These are phyloP conservation scores for Diplodia sapinea DNA, from an alignment of 2,329 filamentous ascomycete genomes.

Conservation along the genomic window DNA sequence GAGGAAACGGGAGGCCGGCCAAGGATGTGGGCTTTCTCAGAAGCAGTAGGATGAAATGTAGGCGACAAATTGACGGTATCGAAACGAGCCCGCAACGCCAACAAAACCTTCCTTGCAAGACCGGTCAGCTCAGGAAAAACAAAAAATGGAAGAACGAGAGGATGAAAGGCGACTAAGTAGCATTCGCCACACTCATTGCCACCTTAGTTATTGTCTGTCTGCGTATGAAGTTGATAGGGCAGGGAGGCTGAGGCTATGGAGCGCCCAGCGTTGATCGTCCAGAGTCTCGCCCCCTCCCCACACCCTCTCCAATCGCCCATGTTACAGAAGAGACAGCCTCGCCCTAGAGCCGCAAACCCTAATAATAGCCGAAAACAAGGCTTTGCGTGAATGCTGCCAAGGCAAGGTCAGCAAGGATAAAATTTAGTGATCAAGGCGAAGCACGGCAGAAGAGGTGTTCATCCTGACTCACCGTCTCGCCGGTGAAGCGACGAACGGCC, in stretches of 20 bases:
- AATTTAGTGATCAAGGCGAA: not conserved
- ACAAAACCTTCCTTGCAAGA: not conserved
- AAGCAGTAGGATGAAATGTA: not conserved
- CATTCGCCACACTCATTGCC: not conserved
- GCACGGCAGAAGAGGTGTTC: not conserved
- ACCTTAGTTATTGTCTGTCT: not conserved
- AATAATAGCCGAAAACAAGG: not conserved
- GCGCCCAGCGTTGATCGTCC: not conserved
- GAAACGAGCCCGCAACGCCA: no score
- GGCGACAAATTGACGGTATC: not conserved
- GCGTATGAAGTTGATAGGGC: not conserved
- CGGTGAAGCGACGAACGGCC: not conserved
- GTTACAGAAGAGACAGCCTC: not conserved
- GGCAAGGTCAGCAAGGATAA: not conserved
- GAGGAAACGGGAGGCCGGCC: not conserved
- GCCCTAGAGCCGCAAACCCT: not conserved
- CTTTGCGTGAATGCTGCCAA: no score
- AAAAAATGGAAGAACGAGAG: not conserved
- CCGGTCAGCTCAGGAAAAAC: not conserved
- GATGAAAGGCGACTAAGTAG: not conserved
- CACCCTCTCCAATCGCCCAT: not conserved
- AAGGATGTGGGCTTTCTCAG: not conserved
- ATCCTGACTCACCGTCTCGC: not conserved
- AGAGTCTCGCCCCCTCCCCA: constrained; percentile 2
- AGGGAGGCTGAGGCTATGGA: not conserved